Evolutionary conservation across 345 rosid genomes (phyloP), one percentile per base, ranked within the genome.

Genomic region (Excoecaria cochinchinensis): DNA sequence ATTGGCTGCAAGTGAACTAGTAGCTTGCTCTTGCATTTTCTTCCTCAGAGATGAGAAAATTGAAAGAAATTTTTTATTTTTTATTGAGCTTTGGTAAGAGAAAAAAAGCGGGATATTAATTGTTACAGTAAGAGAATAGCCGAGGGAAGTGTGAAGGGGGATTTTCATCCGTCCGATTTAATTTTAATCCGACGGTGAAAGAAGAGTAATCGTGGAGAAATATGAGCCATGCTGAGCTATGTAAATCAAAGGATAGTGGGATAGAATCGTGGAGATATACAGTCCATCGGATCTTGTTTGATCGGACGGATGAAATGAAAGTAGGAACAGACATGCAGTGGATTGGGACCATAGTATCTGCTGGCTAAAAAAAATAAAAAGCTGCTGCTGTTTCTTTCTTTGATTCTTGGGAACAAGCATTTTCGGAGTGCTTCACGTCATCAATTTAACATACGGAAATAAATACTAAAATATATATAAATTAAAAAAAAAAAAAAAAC

Each of bases 21-120:
- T 88, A 11, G 91, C 88, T 78, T 87, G 97, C 63, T 92, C 99
- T 71, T 93, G 97, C 99, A 96, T 93, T 82, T 31, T 82, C 75
- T 60, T 74, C 48, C 31, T 57, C 14, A 12, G 13, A 6, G 11
- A 38, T 3, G 19, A 11, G 52, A 24, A 42, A 59, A 65, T 3
- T 1, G 67, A 16, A 6, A 48, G 14, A n/a, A 40, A 21, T 16
- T 5, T 39, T 1, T 48, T 16, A 19, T 4, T 31, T n/a, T 7
- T 25, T 19, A 19, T 21, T n/a, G 5, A 31, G 51, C 24, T 16
- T 24, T 16, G 48, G 14, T 14, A 24, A 44, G 57, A 73, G 62
- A 47, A 81, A 85, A 85, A 81, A 89, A 78, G 91, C 89, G 89
- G 94, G 89, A 90, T 83, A 79, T 87, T 78, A 77, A 81, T 74